These are phyloP conservation scores for Bothriochloa decipiens DNA, from an alignment of 176 grass and related monocot species.

Conservation along the genomic window DNA sequence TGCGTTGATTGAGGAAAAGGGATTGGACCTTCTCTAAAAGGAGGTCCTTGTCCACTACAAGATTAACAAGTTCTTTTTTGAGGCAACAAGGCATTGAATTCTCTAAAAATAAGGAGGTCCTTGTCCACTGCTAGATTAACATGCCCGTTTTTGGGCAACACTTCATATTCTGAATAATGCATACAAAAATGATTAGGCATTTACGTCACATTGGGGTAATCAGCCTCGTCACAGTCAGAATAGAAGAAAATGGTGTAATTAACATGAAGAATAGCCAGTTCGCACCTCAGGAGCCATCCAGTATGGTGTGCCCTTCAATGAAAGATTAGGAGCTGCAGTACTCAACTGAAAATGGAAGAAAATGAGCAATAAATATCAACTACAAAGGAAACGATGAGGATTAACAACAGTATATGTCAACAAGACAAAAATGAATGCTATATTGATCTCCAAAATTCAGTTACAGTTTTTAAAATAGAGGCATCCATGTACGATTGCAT, in stretches of 20 bases:
- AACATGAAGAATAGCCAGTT: conserved; percentile 32
- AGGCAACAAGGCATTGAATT: no score
- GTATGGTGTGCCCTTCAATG: conserved; percentile 92
- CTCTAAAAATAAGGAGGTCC: neutral
- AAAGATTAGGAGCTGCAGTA: conserved; percentile 77
- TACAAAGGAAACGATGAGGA: conserved; percentile 14
- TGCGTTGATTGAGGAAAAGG: neutral
- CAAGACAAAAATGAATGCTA: conserved; percentile 9
- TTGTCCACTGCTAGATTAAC: neutral
- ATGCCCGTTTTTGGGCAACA: neutral
- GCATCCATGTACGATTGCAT: neutral
- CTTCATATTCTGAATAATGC: conserved; percentile 8
- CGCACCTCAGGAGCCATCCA: conserved; percentile 99
- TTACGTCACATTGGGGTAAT: conserved; percentile 15
- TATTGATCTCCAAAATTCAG: neutral
- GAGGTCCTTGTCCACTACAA: neutral
- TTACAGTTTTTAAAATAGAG: neutral
- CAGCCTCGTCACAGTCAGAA: conserved; percentile 1
- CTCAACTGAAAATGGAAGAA: conserved; percentile 66
- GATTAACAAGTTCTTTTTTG: no score
- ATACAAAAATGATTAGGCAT: conserved; percentile 18
- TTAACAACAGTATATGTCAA: conserved; percentile 17
- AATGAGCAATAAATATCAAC: conserved; percentile 22
- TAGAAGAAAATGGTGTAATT: neutral
- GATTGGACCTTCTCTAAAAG: conserved; percentile 1